Evolutionary conservation across 1,284 basidiomycete species (phyloP), one percentile per base, ranked within the genome.

Genomic region (Cryptococcus hybrid): DNA sequence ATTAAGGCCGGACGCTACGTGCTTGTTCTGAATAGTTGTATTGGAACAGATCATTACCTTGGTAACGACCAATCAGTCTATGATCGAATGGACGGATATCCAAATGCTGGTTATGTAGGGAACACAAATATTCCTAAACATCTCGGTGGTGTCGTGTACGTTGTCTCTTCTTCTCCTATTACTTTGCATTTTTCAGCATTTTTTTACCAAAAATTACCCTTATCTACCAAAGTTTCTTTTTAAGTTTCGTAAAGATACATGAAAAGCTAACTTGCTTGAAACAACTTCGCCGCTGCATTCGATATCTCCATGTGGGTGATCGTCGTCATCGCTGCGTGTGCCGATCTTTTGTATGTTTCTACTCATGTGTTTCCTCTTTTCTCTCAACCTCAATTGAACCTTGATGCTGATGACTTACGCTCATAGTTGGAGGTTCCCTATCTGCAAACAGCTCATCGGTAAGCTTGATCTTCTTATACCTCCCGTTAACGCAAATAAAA

Each of bases 121-220:
- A 46, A 56, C 36, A 72, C 70, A 38, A 72, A 72, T 48, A 69
- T 72, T 42, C 70, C 70, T 2, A 72, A 72, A 57, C 70, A 72
- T 55, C 66, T 72, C 12, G 69, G 63, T 47, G 70, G 69, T 8
- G 61, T 64, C 5, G 59, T 70, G 68, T 71, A 44, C 55, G 68
- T 64, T 7, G 8, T 42, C 49, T 37, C 15, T 12, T 8, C 39
- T 8, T 9, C 30, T 30, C 30, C 30, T 30, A 30, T 30, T 30
- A 30, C 30, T 30, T 30, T 30, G 30, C 30, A 30, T 3, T 30
- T 30, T 30, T 30, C 30, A 30, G 30, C 30, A 30, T 51, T 43
- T 43, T 40, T 24, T 42, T 47, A 39, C 34, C n/a, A 3, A 36
- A 36, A 43, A 12, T 45, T 40, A 51, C 45, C 40, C 36, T 11